Conservation (phyloP, 352 stramenopile species). For the Pythium angustatum region DNA sequence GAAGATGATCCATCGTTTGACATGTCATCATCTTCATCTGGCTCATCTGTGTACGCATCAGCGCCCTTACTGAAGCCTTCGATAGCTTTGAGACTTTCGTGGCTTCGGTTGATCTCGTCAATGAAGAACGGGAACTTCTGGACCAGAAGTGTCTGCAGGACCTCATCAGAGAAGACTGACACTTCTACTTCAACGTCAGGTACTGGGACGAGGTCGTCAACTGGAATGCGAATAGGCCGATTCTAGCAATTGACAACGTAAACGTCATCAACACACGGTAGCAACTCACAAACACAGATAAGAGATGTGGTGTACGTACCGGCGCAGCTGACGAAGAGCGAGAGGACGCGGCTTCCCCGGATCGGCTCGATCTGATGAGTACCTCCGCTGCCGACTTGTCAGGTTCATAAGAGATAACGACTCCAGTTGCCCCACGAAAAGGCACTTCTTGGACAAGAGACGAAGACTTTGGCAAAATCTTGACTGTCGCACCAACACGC, state of each 20-base stretch:
- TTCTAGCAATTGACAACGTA: constrained; percentile 39
- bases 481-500: constrained; percentile 78
- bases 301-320: constrained; percentile 33
- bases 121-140: constrained; percentile 79
- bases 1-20: constrained; percentile 81
- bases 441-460: constrained; percentile 74
- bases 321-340: constrained; percentile 16
- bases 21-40: constrained; percentile 85
- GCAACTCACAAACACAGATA: neutral
- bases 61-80: constrained; percentile 42
- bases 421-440: constrained; percentile 68
- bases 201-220: constrained; percentile 79
- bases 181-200: constrained; percentile 75
- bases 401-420: constrained; percentile 78
- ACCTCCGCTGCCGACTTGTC: constrained; percentile 85
- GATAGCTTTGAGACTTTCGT: constrained; percentile 51
- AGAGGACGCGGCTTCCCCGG: constrained; percentile 33
- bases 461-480: constrained; percentile 74
- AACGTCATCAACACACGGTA: neutral
- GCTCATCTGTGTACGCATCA: constrained; percentile 51
- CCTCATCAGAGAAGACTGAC: constrained; percentile 64
- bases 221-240: constrained; percentile 75
- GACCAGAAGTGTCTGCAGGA: constrained; percentile 69
- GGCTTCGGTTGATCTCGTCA: constrained; percentile 73
- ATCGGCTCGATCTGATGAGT: constrained; percentile 46